Base-by-base conservation (phyloP, 202 grass and related monocot species). In the Zizania palustris region DNA sequence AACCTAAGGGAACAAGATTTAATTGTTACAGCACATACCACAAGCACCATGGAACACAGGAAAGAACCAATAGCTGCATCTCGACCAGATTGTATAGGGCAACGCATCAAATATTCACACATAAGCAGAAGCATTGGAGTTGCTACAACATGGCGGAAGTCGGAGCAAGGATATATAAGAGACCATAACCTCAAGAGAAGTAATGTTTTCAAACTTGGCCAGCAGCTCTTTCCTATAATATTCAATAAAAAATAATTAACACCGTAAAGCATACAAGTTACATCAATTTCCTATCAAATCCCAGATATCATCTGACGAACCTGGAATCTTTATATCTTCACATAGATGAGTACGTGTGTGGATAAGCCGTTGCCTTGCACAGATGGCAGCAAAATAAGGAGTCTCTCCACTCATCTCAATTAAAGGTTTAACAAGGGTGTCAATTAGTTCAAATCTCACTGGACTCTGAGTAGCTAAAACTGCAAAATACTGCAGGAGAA, bases 351-450 rank as follows among this genome's bases (percentile, higher is more conserved):
- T 85, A 16, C 89, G 86, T 15, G 87, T 89, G 65, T 90, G 82
- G 78, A 88, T 75, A 67, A 98, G 82, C n/a, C 95, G 72, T 70
- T 98, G 80, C 78, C 91, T 92, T 46, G 91, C 91, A 88, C 95
- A 98, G 67, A 98, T 98, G 36, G 89, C 91, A 49, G 95, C 89
- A 83, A 98, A 98, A 89, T 95, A 98, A 77, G 91, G 91, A 79
- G 91, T 95, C 68, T 95, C 95, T 45, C 85, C 72, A 74, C 89
- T 98, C 91, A 95, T 98, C 73, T 98, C 95, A 83, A 95, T 83
- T 61, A 98, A 88, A 45, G 95, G 91, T 46, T 90, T 98, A 72
- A 95, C 95, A 85, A 98, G 89, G 43, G 73, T 82, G 62, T 94
- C 86, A 60, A 92, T 92, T 72, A 87, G 86, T 77, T 92, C 88